Conservation (phyloP, 2,329 filamentous ascomycete species). For the Daldinia sp. region DNA sequence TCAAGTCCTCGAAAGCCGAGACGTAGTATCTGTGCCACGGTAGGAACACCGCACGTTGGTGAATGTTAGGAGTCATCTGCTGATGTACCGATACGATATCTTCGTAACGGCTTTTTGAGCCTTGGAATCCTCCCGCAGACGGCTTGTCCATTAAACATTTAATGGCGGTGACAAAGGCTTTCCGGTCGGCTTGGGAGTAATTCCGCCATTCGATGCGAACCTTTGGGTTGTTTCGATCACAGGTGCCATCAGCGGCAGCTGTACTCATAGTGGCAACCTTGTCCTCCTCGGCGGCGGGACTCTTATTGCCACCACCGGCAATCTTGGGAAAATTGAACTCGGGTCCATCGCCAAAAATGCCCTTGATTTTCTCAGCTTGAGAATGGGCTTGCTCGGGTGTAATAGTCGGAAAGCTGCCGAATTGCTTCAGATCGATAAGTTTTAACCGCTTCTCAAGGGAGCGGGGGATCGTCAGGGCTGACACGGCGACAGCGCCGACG, state of each 20-base stretch:
- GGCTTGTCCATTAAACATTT: slow-evolving; percentile 53
- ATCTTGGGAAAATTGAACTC: slow-evolving; percentile 19
- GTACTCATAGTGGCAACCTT: slow-evolving; percentile 11
- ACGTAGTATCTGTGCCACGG: slow-evolving; percentile 57
- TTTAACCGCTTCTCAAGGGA: slow-evolving; percentile 38
- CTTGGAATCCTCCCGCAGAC: slow-evolving; percentile 45
- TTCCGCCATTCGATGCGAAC: slow-evolving; percentile 52
- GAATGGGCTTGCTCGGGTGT: slow-evolving; percentile 46
- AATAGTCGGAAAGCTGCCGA: slow-evolving; percentile 50
- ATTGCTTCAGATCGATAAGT: slow-evolving; percentile 46
- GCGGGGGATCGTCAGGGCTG: slow-evolving; percentile 45
- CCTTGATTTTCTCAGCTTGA: slow-evolving; percentile 38
- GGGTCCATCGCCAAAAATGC: slow-evolving; percentile 38
- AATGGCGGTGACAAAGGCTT: slow-evolving; percentile 52
- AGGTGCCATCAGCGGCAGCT: slow-evolving; percentile 39
- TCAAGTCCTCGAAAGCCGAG: slow-evolving; percentile 53
- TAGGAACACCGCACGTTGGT: slow-evolving; percentile 54
- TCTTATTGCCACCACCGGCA: slow-evolving; percentile 20
- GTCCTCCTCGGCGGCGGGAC: slow-evolving; percentile 22
- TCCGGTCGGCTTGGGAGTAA: slow-evolving; percentile 48
- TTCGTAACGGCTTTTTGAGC: slow-evolving; percentile 52
- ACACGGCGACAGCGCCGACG: slow-evolving; percentile 47
- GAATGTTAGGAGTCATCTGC: slow-evolving; percentile 50
- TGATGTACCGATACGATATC: slow-evolving; percentile 56
- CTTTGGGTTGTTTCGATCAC: slow-evolving; percentile 45